Base-by-base conservation (phyloP, 352 stramenopile genomes). In the Globisporangium barbulae region DNA sequence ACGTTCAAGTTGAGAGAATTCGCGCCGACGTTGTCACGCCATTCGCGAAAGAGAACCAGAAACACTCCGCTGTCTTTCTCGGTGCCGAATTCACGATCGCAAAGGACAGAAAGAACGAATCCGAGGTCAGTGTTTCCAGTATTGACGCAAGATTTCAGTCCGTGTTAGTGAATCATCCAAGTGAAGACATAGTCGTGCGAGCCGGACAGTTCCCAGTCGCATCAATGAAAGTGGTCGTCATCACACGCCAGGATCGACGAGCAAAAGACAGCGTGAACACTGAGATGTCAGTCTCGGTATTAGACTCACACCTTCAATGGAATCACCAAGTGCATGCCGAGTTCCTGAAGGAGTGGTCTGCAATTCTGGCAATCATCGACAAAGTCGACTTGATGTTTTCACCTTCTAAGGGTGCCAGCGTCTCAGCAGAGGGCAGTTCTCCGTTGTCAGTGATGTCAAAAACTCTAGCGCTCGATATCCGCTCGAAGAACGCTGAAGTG, bases 321-420 rank as follows among this genome's bases (percentile, higher is more conserved):
- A 66, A 67, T 22, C 76, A 80, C 22, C 54, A 22, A 10, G 53
- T 64, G 15, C 75, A 83, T 50, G 65, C 61, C 9, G 31, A 41
- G 0, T 81, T 83, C 42, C 37, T 83, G 19, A 44, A 59, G 6
- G 73, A 88, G 35, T 70, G 71, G 37, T 28, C 42, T 15, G 61
- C 57, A 0, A 69, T 79, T 4, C 49, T 72, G 33, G 67, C 50
- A 7, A 65, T 81, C 1, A 30, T 83, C 0, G 70, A 84, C 54
- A 74, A 73, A 21, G 31, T 84, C 2, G 66, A 78, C 15, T 25
- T 61, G 8, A 79, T 88, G 70, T 5, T 88, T 1, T 71, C 67
- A 5, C 61, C 54, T 13, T 61, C 72, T n/a, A 57, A 62, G 64
- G 12, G 21, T 22, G 4, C 4, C 12, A 25, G 37, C 15, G 2